phyloP scores from a whole-genome alignment of 164 flowering plant genomes.

The Litsea cubeba region DNA sequence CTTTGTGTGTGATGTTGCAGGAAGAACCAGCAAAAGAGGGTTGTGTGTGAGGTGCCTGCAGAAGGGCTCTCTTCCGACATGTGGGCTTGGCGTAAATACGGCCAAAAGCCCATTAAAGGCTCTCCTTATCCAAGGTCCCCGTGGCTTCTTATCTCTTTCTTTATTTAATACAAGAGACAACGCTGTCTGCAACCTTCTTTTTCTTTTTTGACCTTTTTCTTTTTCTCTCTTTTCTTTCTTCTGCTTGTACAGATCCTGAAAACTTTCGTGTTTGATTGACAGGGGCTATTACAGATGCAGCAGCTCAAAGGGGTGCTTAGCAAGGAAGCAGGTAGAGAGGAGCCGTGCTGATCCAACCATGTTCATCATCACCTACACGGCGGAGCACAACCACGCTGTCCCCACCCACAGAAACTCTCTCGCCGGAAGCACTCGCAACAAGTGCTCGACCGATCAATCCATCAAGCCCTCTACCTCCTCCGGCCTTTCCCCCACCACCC shows the following conservation, averaged over 20 bases:
- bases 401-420: constrained; percentile 94
- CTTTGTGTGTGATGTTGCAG: constrained; percentile 26
- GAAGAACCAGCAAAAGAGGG: constrained; percentile 72
- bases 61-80: constrained; percentile 72
- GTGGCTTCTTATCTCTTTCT: neutral
- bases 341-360: constrained; percentile 81
- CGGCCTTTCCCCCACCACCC: constrained; percentile 12
- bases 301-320: constrained; percentile 89
- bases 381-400: constrained; percentile 90
- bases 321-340: constrained; percentile 95
- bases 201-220: neutral
- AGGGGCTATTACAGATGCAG: constrained; percentile 98
- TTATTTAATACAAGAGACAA: too few relatives aligned
- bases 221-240: neutral
- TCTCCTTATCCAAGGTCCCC: constrained; percentile 87
- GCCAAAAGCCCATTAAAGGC: constrained; percentile 97
- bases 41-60: constrained; percentile 73
- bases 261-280: constrained; percentile 10
- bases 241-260: neutral
- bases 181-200: neutral
- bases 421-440: constrained; percentile 88
- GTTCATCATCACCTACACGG: constrained; percentile 91
- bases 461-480: neutral
- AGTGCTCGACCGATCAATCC: constrained; percentile 19
- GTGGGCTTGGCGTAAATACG: constrained; percentile 98